These are phyloP conservation scores for Pezicula rhizophila DNA, from an alignment of 2,329 filamentous ascomycete species.

Conservation along the genomic window DNA sequence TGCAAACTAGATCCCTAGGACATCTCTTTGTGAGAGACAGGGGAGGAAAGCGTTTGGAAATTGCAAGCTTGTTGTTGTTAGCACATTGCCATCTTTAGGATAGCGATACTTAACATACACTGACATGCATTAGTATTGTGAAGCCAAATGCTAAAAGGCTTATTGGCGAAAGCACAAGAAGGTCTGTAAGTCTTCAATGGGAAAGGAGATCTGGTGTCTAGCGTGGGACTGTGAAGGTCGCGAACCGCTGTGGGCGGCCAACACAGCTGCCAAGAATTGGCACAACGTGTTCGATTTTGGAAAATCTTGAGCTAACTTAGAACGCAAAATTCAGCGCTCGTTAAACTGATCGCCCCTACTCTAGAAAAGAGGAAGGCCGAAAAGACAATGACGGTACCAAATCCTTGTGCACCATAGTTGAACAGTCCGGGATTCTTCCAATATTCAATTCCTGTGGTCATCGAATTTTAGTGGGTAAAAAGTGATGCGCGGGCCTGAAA, in stretches of 20 bases:
- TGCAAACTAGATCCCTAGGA: conserved; percentile 4
- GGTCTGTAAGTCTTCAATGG: conserved; percentile 9
- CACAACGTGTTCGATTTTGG: conserved; percentile 5
- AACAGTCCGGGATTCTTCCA: no score
- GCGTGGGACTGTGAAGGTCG: conserved; percentile 9
- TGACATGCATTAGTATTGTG: not conserved
- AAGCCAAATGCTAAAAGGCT: conserved; percentile 7
- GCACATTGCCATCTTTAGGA: not conserved
- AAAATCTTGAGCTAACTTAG: no score
- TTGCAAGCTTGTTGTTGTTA: conserved; percentile 5
- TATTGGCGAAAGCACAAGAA: conserved; percentile 14
- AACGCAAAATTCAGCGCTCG: no score
- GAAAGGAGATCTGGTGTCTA: conserved; percentile 9
- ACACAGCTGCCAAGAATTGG: not conserved
- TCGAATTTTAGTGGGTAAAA: no score
- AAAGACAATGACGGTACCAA: no score
- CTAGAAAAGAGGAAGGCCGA: no score
- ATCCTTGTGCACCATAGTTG: no score
- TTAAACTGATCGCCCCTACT: no score
- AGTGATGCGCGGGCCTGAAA: no score
- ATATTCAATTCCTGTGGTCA: no score
- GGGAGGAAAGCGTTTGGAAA: conserved; percentile 2
- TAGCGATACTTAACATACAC: not conserved
- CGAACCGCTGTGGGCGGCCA: conserved; percentile 2
- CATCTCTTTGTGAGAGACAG: conserved; percentile 1